A percentile compares a stretch with the other conserved stretches of the same genome.
These are phyloP conservation scores for Cutaneotrichosporon daszewskae DNA, from an alignment of 1,284 basidiomycete genomes.

Conservation along the genomic window DNA sequence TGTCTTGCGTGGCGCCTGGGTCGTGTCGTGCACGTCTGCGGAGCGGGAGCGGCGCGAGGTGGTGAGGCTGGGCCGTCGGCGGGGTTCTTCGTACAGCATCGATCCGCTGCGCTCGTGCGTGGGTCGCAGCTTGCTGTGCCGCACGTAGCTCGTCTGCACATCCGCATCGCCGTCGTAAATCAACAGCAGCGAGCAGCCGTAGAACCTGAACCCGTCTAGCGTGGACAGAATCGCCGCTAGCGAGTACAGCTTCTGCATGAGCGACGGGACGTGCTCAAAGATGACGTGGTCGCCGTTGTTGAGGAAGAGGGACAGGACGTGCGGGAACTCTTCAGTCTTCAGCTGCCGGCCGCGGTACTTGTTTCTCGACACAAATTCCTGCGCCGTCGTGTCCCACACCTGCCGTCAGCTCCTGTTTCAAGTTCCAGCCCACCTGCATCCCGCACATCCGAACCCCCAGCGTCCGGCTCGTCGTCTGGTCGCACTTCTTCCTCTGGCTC, in stretches of 20 bases:
- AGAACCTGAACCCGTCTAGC: conserved; percentile 90
- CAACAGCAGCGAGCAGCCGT: conserved; percentile 91
- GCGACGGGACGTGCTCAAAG: conserved; percentile 83
- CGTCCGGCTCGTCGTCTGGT: conserved; percentile 84
- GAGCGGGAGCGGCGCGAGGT: conserved; percentile 11
- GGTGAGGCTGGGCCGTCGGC: neutral
- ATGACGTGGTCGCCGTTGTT: conserved; percentile 76
- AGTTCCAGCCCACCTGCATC: conserved; percentile 77
- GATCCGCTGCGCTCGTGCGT: conserved; percentile 9
- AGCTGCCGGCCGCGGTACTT: conserved; percentile 95
- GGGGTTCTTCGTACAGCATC: neutral
- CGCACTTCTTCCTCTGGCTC: conserved; percentile 97
- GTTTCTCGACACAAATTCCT: conserved; percentile 86
- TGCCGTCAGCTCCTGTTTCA: conserved; percentile 38
- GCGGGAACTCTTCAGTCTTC: conserved; percentile 74
- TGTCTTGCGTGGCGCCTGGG: conserved; percentile 49
- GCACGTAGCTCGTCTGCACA: conserved; percentile 59
- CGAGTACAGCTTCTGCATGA: conserved; percentile 88
- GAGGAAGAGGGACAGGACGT: conserved; percentile 76
- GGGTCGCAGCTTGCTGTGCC: conserved; percentile 5
- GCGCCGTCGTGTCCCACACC: conserved; percentile 82
- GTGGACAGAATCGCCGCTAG: conserved; percentile 84
- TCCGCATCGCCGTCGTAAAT: conserved; percentile 95
- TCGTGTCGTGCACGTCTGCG: conserved; percentile 8
- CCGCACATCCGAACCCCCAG: conserved; percentile 93